phyloP scores from a whole-genome alignment of 208 protist species.

The Wallacemonas collosoma region DNA sequence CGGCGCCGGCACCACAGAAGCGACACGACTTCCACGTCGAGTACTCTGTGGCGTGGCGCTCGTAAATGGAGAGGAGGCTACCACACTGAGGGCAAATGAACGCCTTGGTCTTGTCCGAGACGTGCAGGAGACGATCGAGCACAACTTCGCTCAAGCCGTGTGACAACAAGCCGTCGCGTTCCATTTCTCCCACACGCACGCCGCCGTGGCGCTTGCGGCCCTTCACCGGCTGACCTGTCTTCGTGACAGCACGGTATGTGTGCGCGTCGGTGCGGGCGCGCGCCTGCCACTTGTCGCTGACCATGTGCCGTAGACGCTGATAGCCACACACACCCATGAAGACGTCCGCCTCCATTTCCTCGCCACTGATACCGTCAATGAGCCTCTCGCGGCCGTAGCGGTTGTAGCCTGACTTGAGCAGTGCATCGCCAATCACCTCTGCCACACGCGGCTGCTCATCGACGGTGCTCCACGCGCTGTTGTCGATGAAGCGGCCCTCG shows the following conservation, averaged over 20 bases:
- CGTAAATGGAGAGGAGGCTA: conserved; percentile 85
- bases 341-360: conserved; percentile 96
- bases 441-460: conserved; percentile 64
- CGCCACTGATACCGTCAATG: conserved; percentile 95
- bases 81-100: conserved; percentile 84
- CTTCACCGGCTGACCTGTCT: conserved; percentile 99
- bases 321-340: conserved; percentile 99
- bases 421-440: conserved; percentile 96
- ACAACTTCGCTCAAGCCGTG: conserved; percentile 99
- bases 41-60: conserved; percentile 85
- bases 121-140: conserved; percentile 97
- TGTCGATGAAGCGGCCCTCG: conserved; percentile 96
- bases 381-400: conserved; percentile 97
- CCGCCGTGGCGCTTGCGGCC: conserved; percentile 96
- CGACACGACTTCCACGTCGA: conserved; percentile 86
- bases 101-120: conserved; percentile 89
- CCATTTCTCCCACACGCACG: conserved; percentile 99
- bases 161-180: conserved; percentile 99
- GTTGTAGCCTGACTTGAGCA: conserved; percentile 95
- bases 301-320: conserved; percentile 99
- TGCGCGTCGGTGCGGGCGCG: conserved; percentile 85
- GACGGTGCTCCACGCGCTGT: conserved; percentile 91
- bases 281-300: conserved; percentile 99
- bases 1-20: conserved; percentile 80
- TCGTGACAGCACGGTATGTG: conserved; percentile 94